Percentiles rank a stretch among this genome's conserved stretches.
Conservation (phyloP, 805 yeast genomes). For the Metschnikowia arizonensis region DNA sequence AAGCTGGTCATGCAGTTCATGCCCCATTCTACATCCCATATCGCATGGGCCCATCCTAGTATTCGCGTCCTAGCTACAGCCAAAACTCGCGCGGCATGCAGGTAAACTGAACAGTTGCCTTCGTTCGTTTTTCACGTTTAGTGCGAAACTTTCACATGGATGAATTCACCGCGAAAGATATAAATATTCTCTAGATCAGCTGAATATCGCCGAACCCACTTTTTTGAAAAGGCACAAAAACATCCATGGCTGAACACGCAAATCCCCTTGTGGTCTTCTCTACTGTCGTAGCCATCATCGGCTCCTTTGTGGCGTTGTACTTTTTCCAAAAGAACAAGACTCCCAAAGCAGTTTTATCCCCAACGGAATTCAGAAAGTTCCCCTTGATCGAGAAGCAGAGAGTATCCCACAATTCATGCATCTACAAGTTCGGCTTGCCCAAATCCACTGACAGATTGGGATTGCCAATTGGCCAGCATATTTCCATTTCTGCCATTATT, state of each 20-base stretch:
- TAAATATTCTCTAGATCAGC: conserved; percentile 2
- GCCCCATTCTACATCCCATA: neutral
- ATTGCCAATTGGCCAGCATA: conserved; percentile 92
- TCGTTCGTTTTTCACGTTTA: neutral
- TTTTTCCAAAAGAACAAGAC: conserved; percentile 32
- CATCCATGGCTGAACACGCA: conserved; percentile 30
- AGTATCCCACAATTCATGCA: conserved; percentile 74
- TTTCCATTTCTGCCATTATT: conserved; percentile 70
- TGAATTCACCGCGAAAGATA: neutral
- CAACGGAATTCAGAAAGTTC: conserved; percentile 69
- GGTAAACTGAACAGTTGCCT: neutral
- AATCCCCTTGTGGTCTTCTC: conserved; percentile 40
- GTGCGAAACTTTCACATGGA: conserved; percentile 5
- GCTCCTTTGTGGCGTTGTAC: conserved; percentile 32
- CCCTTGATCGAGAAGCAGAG: conserved; percentile 74
- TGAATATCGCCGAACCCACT: neutral
- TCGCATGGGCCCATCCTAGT: neutral
- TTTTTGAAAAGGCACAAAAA: neutral
- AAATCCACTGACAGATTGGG: conserved; percentile 70
- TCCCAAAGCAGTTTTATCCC: conserved; percentile 52
- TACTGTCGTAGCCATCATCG: conserved; percentile 37
- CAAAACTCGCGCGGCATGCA: conserved; percentile 3
- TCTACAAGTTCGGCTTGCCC: conserved; percentile 82
- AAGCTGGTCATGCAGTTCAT: neutral
- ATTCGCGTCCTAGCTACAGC: neutral